phyloP scores from a whole-genome alignment of 805 yeast species.

The Lipomyces sp. region DNA sequence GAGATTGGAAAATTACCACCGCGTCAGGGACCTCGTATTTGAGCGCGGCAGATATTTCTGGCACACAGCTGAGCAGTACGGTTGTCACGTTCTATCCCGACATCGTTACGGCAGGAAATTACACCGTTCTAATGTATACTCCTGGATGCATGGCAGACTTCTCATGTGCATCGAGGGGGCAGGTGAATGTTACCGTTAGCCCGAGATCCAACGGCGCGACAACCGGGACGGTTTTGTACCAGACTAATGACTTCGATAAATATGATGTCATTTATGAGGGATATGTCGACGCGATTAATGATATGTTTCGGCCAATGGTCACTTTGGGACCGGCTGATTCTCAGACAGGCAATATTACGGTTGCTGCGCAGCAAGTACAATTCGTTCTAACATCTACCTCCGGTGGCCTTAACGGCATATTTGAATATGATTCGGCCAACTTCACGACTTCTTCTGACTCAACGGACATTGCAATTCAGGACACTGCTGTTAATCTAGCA shows the following conservation, averaged over 20 bases:
- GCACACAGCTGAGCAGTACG: not conserved
- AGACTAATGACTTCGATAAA: slow-evolving; percentile 78
- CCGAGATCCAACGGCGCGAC: slow-evolving; percentile 52
- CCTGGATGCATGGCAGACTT: slow-evolving; percentile 80
- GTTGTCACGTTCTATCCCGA: slow-evolving; percentile 59
- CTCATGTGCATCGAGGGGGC: slow-evolving; percentile 73
- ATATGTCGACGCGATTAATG: slow-evolving; percentile 53
- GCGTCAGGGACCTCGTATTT: slow-evolving; percentile 44
- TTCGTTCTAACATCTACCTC: slow-evolving; percentile 42
- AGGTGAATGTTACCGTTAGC: slow-evolving; percentile 73
- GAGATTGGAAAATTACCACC: slow-evolving; percentile 41
- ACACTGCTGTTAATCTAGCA: slow-evolving; percentile 52
- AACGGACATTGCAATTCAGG: slow-evolving; percentile 49
- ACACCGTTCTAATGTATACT: slow-evolving; percentile 73
- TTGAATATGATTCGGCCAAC: slow-evolving; percentile 78
- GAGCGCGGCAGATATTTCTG: slow-evolving; percentile 43
- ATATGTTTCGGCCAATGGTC: slow-evolving; percentile 51
- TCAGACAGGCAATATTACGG: slow-evolving; percentile 37
- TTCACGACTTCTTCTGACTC: slow-evolving; percentile 52
- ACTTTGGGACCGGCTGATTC: slow-evolving; percentile 49
- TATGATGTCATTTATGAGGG: slow-evolving; percentile 82
- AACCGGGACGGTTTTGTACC: slow-evolving; percentile 61
- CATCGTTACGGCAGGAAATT: slow-evolving; percentile 73
- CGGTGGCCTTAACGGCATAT: slow-evolving; percentile 66
- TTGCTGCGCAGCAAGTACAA: slow-evolving; percentile 34